Evolutionary conservation across 2,329 filamentous ascomycete species (phyloP).

Genomic region (Penicillium sp.): DNA sequence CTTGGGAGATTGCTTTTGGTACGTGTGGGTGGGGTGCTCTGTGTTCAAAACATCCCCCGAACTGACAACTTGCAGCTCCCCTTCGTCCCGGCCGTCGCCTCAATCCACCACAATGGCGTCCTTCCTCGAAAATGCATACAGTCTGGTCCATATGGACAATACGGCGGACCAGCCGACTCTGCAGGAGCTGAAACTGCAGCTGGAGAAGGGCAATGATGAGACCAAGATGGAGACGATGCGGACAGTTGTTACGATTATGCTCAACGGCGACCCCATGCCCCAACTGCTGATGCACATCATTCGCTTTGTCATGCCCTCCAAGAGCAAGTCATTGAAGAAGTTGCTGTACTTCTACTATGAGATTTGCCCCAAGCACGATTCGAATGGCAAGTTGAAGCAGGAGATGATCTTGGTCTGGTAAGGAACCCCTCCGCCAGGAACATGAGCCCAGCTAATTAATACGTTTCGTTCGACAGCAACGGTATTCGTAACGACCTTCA

Average conservation of each 20-base stretch:
- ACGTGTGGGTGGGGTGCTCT: constrained; percentile 17
- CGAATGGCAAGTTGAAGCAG: constrained; percentile 92
- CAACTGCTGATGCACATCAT: constrained; percentile 99
- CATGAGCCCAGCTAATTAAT: constrained; percentile 14
- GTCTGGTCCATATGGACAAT: constrained; percentile 97
- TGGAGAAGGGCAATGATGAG: constrained; percentile 93
- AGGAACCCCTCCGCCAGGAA: constrained; percentile 24
- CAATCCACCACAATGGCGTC: constrained; percentile 71
- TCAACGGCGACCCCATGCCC: constrained; percentile 95
- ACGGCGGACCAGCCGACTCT: constrained; percentile 84
- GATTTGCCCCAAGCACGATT: constrained; percentile 94
- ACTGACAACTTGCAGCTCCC: constrained; percentile 37
- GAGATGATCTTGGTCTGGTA: constrained; percentile 99
- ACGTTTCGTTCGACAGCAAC: constrained; percentile 61
- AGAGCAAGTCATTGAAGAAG: constrained; percentile 95
- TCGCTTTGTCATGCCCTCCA: constrained; percentile 98
- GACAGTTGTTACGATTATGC: constrained; percentile 93
- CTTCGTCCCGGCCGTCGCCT: constrained; percentile 27
- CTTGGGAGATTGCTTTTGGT: constrained; percentile 30
- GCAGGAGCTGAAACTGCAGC: constrained; percentile 86
- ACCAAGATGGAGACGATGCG: constrained; percentile 94
- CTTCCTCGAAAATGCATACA: constrained; percentile 93
- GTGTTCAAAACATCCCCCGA: constrained; percentile 32
- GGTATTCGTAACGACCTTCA: constrained; percentile 97
- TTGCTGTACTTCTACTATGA: constrained; percentile 99